Evolutionary conservation across 2,329 filamentous ascomycete species (phyloP), one percentile per base, ranked within the genome.

Genomic region (Truncatella angustata): DNA sequence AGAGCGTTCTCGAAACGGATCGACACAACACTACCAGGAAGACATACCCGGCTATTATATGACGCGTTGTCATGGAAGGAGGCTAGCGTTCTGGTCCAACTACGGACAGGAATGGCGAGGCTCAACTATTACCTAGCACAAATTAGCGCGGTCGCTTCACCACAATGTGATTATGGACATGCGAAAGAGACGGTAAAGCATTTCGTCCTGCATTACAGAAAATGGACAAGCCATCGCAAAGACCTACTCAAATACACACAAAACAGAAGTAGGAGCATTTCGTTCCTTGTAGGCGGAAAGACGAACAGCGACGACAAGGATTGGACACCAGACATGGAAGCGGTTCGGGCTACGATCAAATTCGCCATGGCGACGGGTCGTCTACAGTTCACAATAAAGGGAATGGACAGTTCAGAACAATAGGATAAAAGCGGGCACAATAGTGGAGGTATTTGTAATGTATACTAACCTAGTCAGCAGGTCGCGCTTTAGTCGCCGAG

Each of bases 401-500:
- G 12, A 12, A 32, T n/a, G 28, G 28, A 32, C 28, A 32, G n/a
- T 32, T 7, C 28, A 12, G 28, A 32, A 12, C 6, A 7, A 32
- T 6, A 32, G 28, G 12, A 12, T 6, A 32, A 12, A 12, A 11
- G 26, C 20, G 23, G 42, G 42, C 28, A 24, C 11, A 28, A 45
- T 14, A 11, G 23, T 24, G 20, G 24, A 24, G 42, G 20, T 16
- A 21, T 28, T 45, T 14, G 14, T 7, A n/a, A 45, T 28, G 9
- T 45, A 45, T 45, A 28, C 42, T 45, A 45, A 45, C 42, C 18
- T 14, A 24, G 12, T n/a, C n/a, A n/a, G n/a, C 23, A 48, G 44
- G 44, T 48, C 28, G 14, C 30, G 45, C 45, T 48, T 48, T 30
- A 48, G 45, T 35, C 45, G 45, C 45, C 20, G 26, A 48, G 20